Evolutionary conservation across 2,329 filamentous ascomycete genomes (phyloP).

Genomic region (Colletotrichum camelliae): DNA sequence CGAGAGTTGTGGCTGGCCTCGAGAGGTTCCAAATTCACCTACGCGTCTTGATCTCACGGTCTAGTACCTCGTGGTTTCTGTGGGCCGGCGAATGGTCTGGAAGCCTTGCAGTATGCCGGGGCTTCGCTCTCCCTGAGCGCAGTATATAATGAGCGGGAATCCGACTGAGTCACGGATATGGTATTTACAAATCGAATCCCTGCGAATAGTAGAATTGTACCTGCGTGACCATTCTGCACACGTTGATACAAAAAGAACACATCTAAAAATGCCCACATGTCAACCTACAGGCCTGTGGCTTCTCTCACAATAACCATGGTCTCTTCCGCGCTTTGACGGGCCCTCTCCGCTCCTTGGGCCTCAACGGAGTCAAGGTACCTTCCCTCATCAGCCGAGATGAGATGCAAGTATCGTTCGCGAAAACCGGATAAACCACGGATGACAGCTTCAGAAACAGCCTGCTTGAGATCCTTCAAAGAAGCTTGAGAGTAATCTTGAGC

Average conservation of each 20-base stretch:
- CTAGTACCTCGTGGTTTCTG: background rate
- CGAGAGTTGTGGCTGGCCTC: conserved; percentile 77
- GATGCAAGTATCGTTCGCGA: conserved; percentile 58
- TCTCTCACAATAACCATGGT: conserved; percentile 60
- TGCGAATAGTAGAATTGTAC: background rate
- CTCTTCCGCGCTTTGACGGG: conserved; percentile 63
- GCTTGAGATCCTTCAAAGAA: conserved; percentile 45
- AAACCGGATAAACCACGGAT: conserved; percentile 58
- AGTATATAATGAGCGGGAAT: background rate
- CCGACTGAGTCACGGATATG: background rate
- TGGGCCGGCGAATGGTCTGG: background rate
- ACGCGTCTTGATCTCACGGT: conserved; percentile 51
- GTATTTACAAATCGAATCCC: background rate
- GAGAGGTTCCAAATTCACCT: conserved; percentile 65
- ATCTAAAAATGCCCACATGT: background rate
- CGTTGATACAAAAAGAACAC: background rate
- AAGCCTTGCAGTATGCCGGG: background rate
- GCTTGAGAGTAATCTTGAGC: conserved; percentile 43
- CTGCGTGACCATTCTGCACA: background rate
- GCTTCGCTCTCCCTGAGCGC: background rate
- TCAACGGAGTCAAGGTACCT: conserved; percentile 63
- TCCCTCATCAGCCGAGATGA: conserved; percentile 53
- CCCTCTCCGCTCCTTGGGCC: conserved; percentile 62
- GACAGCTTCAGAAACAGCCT: conserved; percentile 64
- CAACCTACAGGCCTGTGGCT: conserved; percentile 52